A percentile compares a stretch with the other conserved stretches of the same genome.
Conservation (phyloP, 1,284 basidiomycete species). For the Cutaneotrichosporon sp. region DNA sequence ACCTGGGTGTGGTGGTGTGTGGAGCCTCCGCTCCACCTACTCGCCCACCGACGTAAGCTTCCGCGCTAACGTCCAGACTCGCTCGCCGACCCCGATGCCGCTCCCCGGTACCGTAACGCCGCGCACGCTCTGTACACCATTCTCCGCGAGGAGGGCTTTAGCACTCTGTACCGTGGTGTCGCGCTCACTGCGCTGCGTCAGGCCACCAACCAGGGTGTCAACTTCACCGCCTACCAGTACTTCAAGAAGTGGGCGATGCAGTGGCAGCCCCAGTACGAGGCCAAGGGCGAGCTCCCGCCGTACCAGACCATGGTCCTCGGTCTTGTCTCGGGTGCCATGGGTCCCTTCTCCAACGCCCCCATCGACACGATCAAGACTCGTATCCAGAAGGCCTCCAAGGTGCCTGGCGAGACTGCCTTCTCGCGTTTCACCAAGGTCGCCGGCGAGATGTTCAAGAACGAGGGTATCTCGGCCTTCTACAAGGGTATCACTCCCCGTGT, state of each 20-base stretch:
- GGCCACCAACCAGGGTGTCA: constrained; percentile 98
- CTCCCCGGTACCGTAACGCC: constrained; percentile 91
- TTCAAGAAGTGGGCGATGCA: constrained; percentile 75
- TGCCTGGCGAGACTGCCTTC: constrained; percentile 69
- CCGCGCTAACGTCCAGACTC: constrained; percentile 55
- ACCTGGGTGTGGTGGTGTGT: not conserved
- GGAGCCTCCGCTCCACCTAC: not conserved
- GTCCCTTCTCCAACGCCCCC: constrained; percentile 93
- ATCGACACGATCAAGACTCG: constrained; percentile 95
- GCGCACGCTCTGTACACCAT: constrained; percentile 96
- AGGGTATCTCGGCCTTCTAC: constrained; percentile 86
- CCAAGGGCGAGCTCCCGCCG: constrained; percentile 61
- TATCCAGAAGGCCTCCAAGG: constrained; percentile 72
- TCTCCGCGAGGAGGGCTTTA: constrained; percentile 82
- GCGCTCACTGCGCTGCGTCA: constrained; percentile 88
- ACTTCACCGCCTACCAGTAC: constrained; percentile 98
- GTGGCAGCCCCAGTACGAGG: constrained; percentile 67
- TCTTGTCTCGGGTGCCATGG: constrained; percentile 93
- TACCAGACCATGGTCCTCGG: constrained; percentile 94
- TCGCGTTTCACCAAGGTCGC: constrained; percentile 72
- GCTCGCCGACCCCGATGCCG: constrained; percentile 88
- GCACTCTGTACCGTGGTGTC: constrained; percentile 87
- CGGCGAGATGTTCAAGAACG: constrained; percentile 85
- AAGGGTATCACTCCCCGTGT: constrained; percentile 97
- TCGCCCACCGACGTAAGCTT: not conserved